Evolutionary conservation across 2,329 filamentous ascomycete genomes (phyloP).

Genomic region (Teratosphaeria viscida): DNA sequence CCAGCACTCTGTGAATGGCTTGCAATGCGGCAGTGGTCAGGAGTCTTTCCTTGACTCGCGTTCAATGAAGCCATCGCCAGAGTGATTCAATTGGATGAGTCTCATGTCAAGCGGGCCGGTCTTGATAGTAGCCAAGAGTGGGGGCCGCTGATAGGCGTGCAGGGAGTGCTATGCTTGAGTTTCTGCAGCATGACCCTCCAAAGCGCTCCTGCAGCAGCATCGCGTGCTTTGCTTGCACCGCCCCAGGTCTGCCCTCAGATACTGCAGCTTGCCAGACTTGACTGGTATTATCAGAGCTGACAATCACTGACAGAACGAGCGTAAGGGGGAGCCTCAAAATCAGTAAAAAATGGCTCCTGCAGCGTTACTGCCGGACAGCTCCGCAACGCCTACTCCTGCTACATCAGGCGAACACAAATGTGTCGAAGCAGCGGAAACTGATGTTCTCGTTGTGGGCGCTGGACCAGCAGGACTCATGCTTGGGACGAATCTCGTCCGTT

Average conservation of each 20-base stretch:
- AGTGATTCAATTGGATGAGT: background rate
- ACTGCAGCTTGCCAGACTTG: background rate
- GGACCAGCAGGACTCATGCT: constrained; percentile 35
- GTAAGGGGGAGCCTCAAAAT: background rate
- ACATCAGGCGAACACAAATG: constrained; percentile 45
- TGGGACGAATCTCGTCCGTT: background rate
- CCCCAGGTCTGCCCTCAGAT: background rate
- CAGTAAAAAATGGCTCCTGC: background rate
- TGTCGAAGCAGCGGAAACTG: constrained; percentile 67
- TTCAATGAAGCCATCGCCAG: background rate
- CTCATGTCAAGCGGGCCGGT: too few species aligned
- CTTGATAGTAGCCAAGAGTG: background rate
- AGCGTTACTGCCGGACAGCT: background rate
- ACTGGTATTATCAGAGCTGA: background rate
- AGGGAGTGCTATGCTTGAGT: background rate
- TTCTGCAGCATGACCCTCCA: background rate
- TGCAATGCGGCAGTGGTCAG: background rate
- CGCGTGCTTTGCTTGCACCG: background rate
- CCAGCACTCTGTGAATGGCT: background rate
- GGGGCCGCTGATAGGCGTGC: background rate
- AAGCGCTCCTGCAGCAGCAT: background rate
- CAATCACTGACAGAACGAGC: background rate
- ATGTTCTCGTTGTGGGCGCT: constrained; percentile 69
- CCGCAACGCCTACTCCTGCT: background rate
- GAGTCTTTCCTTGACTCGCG: background rate